Base-by-base conservation (phyloP, 768 basidiomycete species). In the Mycena galericulata region DNA sequence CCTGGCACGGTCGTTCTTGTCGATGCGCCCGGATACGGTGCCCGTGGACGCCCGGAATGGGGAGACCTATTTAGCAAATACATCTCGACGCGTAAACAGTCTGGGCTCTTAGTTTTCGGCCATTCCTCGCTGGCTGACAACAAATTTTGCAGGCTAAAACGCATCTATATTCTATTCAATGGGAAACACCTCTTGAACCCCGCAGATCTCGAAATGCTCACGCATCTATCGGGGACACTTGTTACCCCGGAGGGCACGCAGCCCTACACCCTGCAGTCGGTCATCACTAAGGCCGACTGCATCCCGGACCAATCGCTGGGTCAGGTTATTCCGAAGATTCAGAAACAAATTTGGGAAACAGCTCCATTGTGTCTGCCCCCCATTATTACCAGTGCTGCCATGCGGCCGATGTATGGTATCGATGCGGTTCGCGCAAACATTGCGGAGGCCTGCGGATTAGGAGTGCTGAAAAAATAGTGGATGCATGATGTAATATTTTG, bases 21-120 rank as follows among this genome's bases (percentile, higher is more conserved):
- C 12, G 94, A 95, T 73, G 86, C 93, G 15, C 94, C 94, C 3
- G 93, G 94, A 18, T 95, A 95, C 75, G 94, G 94, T 53, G 79
- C 84, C 11, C 84, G 92, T 60, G 93, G 94, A 15, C 85, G 91
- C 46, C 83, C 85, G 36, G 91, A 93, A 78, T 95, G 93, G 93
- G 93, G 94, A 1, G 75, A 80, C 29, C 71, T 92, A 4, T 93
- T 94, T 75, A 83, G 91, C 59, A 78, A 86, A 45, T 95, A 94
- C 73, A 68, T 93, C 17, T 75, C 83, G 59, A 86, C 80, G 41
- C 88, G 93, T 20, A 78, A 86, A 73, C 82, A 89, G 92, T 94
- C 71, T 66, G 90, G 81, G 18, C 29, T 17, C 20, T 14, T 26
- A 41, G 40, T 46, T 22, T 26, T 43, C 59, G 61, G 27, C 26